Evolutionary conservation across 768 basidiomycete species (phyloP).

Genomic region (Suillus placidus): DNA sequence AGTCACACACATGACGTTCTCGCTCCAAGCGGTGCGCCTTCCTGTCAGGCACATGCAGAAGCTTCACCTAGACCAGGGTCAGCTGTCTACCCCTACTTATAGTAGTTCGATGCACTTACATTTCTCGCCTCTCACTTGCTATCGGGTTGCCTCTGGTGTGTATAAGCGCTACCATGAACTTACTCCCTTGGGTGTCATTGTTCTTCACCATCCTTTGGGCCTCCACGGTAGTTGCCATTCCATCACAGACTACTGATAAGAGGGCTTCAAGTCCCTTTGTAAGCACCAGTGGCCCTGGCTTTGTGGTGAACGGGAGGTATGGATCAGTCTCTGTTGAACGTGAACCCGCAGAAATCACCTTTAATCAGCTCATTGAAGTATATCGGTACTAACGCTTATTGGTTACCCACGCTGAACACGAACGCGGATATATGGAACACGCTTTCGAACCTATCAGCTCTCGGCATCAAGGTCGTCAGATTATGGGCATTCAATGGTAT

Average conservation of each 20-base stretch:
- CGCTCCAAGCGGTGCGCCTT: conserved; percentile 8
- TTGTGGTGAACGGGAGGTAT: conserved; percentile 59
- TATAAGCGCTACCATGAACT: conserved; percentile 36
- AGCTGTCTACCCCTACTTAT: conserved; percentile 18
- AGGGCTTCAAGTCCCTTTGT: conserved; percentile 47
- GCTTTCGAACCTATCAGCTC: conserved; percentile 56
- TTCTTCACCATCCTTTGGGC: conserved; percentile 36
- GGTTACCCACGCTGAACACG: conserved; percentile 58
- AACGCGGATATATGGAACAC: conserved; percentile 59
- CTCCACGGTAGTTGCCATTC: conserved; percentile 28
- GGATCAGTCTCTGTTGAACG: conserved; percentile 2
- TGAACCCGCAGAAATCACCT: conserved; percentile 30
- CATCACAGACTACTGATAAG: conserved; percentile 36
- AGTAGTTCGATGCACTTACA: conserved; percentile 21
- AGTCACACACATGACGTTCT: conserved; percentile 12
- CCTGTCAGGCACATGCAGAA: conserved; percentile 21
- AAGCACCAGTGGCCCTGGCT: conserved; percentile 44
- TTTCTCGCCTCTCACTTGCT: conserved; percentile 9
- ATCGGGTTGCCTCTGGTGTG: conserved; percentile 7
- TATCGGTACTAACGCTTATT: conserved; percentile 67
- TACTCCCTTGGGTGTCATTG: conserved; percentile 33
- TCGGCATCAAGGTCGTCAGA: conserved; percentile 61
- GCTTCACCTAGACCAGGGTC: not conserved
- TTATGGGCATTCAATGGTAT: conserved; percentile 76
- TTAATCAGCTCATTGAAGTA: conserved; percentile 41